Percentiles rank a stretch among this genome's conserved stretches.
These are phyloP conservation scores for Trifolium dubium DNA, from an alignment of 306 rosid genomes.

Conservation along the genomic window DNA sequence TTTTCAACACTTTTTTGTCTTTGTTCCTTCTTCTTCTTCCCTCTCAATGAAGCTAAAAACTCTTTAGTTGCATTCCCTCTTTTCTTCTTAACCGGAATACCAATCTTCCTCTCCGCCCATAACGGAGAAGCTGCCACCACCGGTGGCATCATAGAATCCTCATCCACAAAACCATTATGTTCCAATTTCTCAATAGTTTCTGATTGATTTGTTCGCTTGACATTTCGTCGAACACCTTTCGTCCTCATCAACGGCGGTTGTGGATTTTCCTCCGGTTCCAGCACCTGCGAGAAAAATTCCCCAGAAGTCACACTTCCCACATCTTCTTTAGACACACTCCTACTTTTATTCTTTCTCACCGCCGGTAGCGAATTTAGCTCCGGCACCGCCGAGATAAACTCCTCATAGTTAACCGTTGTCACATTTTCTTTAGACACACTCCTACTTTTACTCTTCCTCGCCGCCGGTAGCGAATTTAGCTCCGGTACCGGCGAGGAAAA, in stretches of 20 bases:
- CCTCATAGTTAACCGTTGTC: constrained; percentile 41
- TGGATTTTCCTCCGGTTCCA: neutral
- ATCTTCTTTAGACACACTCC: constrained; percentile 49
- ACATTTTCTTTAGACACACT: constrained; percentile 50
- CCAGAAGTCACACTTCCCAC: constrained; percentile 36
- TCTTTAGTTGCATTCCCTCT: constrained; percentile 63
- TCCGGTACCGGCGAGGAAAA: constrained; percentile 19
- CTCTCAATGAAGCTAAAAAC: constrained; percentile 51
- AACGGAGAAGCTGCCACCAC: neutral
- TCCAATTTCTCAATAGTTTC: constrained; percentile 17
- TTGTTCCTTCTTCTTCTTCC: constrained; percentile 78
- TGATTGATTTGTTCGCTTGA: constrained; percentile 43
- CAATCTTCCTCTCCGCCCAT: constrained; percentile 41
- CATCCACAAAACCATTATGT: constrained; percentile 3
- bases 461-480: constrained; percentile 12
- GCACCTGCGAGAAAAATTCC: constrained; percentile 37
- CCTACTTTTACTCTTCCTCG: constrained; percentile 58
- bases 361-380: neutral
- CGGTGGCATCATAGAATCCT: constrained; percentile 21
- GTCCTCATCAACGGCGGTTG: constrained; percentile 2
- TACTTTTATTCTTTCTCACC: constrained; percentile 55
- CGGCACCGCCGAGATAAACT: constrained; percentile 28
- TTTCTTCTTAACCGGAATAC: constrained; percentile 54
- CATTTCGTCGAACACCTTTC: constrained; percentile 36
- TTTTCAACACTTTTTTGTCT: constrained; percentile 72